Percentiles rank a stretch among this genome's conserved stretches.
These are phyloP conservation scores for Eucalyptus decipiens DNA, from an alignment of 345 rosid genomes.

Conservation along the genomic window DNA sequence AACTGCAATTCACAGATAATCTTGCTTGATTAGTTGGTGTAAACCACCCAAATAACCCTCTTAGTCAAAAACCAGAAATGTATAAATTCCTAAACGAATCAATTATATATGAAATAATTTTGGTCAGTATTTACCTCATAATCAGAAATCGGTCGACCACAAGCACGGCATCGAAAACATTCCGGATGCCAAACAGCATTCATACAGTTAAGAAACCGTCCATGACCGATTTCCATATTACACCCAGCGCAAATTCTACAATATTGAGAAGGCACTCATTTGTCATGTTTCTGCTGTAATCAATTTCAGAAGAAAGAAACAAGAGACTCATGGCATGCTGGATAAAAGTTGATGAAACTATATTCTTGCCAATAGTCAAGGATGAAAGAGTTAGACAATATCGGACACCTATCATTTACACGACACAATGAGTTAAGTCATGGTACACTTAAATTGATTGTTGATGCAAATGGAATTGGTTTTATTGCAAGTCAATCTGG, in stretches of 20 bases:
- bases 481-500: background rate
- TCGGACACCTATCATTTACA: background rate
- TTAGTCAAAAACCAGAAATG: background rate
- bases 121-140: conserved; percentile 46
- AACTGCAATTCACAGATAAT: conserved; percentile 33
- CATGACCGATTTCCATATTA: conserved; percentile 79
- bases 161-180: conserved; percentile 80
- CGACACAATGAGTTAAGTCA: background rate
- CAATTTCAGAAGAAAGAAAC: background rate
- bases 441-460: background rate
- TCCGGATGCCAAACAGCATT: conserved; percentile 88
- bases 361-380: background rate
- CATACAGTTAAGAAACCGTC: conserved; percentile 76
- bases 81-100: background rate
- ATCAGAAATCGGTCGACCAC: conserved; percentile 80
- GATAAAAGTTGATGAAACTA: background rate
- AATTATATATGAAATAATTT: background rate
- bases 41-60: background rate
- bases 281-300: background rate
- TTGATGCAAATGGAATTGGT: background rate
- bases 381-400: background rate
- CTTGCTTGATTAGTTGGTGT: background rate
- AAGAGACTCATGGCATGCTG: background rate
- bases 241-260: conserved; percentile 94
- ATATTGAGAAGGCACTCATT: background rate